Evolutionary conservation across 768 basidiomycete species (phyloP), one percentile per base, ranked within the genome.

Genomic region (Strobilomyces echinocephalus): DNA sequence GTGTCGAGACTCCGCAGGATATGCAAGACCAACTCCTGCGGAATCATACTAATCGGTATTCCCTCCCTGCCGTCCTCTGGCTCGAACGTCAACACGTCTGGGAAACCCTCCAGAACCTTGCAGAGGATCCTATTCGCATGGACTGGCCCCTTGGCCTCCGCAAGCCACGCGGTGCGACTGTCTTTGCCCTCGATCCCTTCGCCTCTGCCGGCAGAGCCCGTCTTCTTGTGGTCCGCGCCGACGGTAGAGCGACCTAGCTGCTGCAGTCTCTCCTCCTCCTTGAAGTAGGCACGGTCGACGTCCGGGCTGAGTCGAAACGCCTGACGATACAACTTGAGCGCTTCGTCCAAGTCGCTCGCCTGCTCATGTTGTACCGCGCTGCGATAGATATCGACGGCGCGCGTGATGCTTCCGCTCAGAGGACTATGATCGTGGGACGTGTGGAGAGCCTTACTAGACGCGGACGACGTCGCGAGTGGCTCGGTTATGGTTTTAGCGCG

Each of bases 301-400:
- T 88, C 74, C 34, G 85, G 74, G 54, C 93, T 80, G 70, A 87
- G 71, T 49, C 85, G 81, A 67, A 93, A 94, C 2, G 90, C 90
- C 56, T 82, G 80, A 10, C 90, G 83, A 62, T 95, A 97, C 8
- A 92, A 70, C 24, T 69, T 63, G 10, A 93, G 69, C 11, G 93
- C 93, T 33, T 86, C 81, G 58, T 93, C 87, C 46, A 91, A 73
- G 54, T 87, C 73, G 36, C 91, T 83, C 41, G 71, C 72, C 64
- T 90, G 87, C 67, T 97, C 93, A 43, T 79, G 75, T 36, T 81
- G 75, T 30, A 92, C 77, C 9, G 93, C 93, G 18, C 71, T 75
- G 28, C 78, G 71, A 67, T 95, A 97, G 12, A 84, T 60, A 9
- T 79, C 78, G 42, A 91, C 71, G 5, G 90, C 89, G 44, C 65